Base-by-base conservation (phyloP, 352 stramenopile genomes). In the Phytophthora constricta region DNA sequence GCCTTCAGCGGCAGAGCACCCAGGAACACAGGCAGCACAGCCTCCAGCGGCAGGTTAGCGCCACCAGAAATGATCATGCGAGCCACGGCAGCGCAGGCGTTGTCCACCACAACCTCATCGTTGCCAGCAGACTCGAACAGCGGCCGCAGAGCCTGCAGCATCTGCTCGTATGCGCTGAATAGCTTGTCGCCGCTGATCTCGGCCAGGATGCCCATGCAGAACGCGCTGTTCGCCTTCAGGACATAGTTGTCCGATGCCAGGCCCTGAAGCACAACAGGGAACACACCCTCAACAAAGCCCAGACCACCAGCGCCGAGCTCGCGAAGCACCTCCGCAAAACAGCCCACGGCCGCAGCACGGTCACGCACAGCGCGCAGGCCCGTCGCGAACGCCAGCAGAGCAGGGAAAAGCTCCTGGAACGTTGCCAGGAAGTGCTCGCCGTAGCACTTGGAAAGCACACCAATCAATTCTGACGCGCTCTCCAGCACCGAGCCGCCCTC, bases 401-500 rank as follows among this genome's bases (percentile, higher is more conserved):
- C 68, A 9, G 93, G 91, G 65, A 98, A 91, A 33, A 98, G 91
- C 70, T 94, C 82, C 49, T 92, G 80, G 65, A 98, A 94, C 26
- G 95, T 93, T 42, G 91, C 81, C 27, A 92, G 69, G 70, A 99
- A 98, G 59, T 97, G 86, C 57, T 89, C 80, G 53, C 95, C 95
- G 84, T 98, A 98, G 63, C 97, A 96, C 78, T 98, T 95, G 62
- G 87, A 89, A 63, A 98, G 92, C 39, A 91, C 88, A 25, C 95
- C 94, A 39, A 98, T 86, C 25, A 99, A 79, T 76, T 99, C 97
- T 34, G 93, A 97, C 5, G 97, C 92, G 34, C 86, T 87, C 64
- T 98, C 96, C 25, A 99, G 87, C 58, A 97, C 86, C 48, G 97
- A 97, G 47, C 97, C 94, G 54, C 97, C 94, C 48, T 99, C 94